Conservation (phyloP, 2,329 filamentous ascomycete genomes). For the Stemphylium lycopersici region DNA sequence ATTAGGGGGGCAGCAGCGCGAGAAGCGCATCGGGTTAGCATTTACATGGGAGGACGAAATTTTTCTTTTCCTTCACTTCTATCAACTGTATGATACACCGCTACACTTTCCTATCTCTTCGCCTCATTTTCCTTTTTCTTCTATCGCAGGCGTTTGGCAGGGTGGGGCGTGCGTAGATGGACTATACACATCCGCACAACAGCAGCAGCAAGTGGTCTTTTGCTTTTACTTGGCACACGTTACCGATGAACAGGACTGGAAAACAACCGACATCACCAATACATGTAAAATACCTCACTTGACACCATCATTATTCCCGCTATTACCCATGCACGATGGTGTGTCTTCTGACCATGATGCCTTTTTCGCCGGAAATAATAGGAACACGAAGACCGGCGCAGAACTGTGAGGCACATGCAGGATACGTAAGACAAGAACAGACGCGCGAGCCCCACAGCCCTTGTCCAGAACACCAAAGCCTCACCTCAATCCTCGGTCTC, state of each 20-base stretch:
- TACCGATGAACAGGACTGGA: no score
- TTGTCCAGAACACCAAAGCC: constrained; percentile 8
- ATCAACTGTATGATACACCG: background rate
- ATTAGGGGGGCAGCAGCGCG: background rate
- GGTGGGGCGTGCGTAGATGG: constrained; percentile 1
- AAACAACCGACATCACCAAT: no score
- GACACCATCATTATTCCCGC: no score
- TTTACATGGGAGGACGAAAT: constrained; percentile 10
- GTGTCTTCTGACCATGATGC: background rate
- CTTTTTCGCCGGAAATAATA: background rate
- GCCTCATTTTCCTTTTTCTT: background rate
- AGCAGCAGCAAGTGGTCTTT: background rate
- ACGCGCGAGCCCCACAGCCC: constrained; percentile 6
- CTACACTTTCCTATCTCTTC: background rate
- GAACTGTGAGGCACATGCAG: background rate
- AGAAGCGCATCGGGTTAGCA: constrained; percentile 9
- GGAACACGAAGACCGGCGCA: background rate
- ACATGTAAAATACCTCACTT: no score
- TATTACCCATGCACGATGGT: no score
- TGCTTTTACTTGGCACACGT: background rate
- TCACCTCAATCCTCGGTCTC: background rate
- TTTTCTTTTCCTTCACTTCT: background rate
- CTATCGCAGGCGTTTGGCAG: constrained; percentile 10
- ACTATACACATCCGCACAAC: background rate
- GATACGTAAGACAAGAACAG: constrained; percentile 7